Evolutionary conservation across 2,329 filamentous ascomycete genomes (phyloP).

Genomic region (Botrytis cinerea): DNA sequence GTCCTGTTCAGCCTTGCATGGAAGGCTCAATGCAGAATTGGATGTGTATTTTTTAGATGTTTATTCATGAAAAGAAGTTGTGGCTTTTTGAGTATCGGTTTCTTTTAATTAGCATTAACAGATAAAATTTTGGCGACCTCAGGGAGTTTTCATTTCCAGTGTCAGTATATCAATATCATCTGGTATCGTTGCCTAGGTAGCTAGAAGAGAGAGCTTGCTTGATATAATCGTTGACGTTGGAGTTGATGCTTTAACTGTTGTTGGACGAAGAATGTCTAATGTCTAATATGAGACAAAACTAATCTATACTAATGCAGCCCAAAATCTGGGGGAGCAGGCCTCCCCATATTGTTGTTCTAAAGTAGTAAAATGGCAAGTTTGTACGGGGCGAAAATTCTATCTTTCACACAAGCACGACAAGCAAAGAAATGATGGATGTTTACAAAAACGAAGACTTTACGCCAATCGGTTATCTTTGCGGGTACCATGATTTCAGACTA

Average conservation of each 20-base stretch:
- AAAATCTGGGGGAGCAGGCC: no score
- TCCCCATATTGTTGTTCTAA: background rate
- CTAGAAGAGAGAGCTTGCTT: background rate
- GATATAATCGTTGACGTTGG: background rate
- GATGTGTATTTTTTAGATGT: background rate
- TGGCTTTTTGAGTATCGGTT: background rate
- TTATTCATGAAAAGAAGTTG: background rate
- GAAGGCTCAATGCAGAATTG: background rate
- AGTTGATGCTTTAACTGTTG: no score
- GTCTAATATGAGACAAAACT: background rate
- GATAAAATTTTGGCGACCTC: background rate
- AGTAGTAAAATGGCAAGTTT: no score
- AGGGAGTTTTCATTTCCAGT: background rate
- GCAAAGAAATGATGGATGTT: background rate
- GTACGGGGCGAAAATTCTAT: background rate
- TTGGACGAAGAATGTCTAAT: background rate
- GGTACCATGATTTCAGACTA: background rate
- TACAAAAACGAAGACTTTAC: background rate
- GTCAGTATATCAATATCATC: background rate
- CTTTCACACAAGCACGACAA: background rate
- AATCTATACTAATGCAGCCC: background rate
- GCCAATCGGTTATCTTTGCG: background rate
- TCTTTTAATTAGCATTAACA: background rate
- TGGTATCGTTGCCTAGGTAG: background rate
- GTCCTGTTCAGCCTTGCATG: background rate